Evolutionary conservation across 108 stramenopile species (phyloP).

Genomic region (Discostella stelligeroides): DNA sequence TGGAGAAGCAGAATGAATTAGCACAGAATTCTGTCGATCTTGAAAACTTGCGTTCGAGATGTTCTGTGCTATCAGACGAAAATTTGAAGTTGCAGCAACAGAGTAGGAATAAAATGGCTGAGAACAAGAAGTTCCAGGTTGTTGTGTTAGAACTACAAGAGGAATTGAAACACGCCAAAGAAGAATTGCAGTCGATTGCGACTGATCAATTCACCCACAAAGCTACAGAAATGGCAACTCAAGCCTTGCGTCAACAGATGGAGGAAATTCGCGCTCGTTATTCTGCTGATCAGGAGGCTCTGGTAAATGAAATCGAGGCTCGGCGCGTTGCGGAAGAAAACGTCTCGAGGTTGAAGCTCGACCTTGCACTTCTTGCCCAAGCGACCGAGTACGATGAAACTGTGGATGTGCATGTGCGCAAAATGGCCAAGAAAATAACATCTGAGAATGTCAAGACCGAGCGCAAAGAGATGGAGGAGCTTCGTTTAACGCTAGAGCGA

Average conservation of each 20-base stretch:
- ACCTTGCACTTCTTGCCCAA: conserved; percentile 67
- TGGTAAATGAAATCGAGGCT: conserved; percentile 49
- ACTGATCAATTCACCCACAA: conserved; percentile 75
- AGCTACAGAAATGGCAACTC: conserved; percentile 66
- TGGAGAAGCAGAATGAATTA: not conserved
- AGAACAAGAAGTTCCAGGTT: conserved; percentile 46
- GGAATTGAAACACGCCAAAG: conserved; percentile 64
- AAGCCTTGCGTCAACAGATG: conserved; percentile 68
- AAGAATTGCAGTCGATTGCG: conserved; percentile 62
- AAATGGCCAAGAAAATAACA: conserved; percentile 61
- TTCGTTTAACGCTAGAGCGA: conserved; percentile 61
- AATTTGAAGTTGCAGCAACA: conserved; percentile 9
- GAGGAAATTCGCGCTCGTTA: conserved; percentile 58
- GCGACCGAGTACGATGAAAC: conserved; percentile 56
- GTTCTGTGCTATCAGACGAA: conserved; percentile 28
- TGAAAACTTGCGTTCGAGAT: conserved; percentile 17
- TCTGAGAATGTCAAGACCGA: conserved; percentile 63
- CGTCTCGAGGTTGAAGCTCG: conserved; percentile 59
- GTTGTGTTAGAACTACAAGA: conserved; percentile 61
- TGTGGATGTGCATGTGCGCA: conserved; percentile 49
- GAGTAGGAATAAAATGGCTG: conserved; percentile 21
- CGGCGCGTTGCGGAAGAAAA: conserved; percentile 61
- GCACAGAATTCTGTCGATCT: not conserved
- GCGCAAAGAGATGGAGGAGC: conserved; percentile 67
- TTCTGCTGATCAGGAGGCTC: conserved; percentile 44